A percentile compares a stretch with the other conserved stretches of the same genome.
Conservation (phyloP, 1,284 basidiomycete genomes). For the Ceratobasidium sp. region DNA sequence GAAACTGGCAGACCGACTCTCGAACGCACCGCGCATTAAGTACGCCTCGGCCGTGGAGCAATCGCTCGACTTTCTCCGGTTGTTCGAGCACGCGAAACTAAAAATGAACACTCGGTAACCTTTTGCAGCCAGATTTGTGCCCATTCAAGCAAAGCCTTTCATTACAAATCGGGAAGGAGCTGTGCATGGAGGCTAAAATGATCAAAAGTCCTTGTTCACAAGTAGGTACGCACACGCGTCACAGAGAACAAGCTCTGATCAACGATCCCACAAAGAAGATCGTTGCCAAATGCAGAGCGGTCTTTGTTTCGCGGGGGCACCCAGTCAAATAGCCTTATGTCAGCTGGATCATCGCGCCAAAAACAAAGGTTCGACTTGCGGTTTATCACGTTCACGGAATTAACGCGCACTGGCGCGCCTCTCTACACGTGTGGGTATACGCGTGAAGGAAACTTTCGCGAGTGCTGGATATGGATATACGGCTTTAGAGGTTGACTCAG, state of each 20-base stretch:
- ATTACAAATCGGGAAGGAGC: slow-evolving; percentile 29
- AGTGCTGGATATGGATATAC: neutral
- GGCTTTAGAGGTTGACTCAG: slow-evolving; percentile 1
- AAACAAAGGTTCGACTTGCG: slow-evolving; percentile 32
- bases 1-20: slow-evolving; percentile 8
- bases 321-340: slow-evolving; percentile 16
- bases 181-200: slow-evolving; percentile 27
- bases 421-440: neutral
- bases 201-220: slow-evolving; percentile 32
- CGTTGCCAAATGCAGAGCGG: slow-evolving; percentile 23
- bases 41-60: slow-evolving; percentile 18
- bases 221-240: neutral
- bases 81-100: slow-evolving; percentile 28
- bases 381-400: slow-evolving; percentile 14
- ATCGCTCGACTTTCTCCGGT: slow-evolving; percentile 14
- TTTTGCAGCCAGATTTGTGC: neutral
- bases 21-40: slow-evolving; percentile 11
- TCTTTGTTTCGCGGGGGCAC: slow-evolving; percentile 31
- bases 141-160: slow-evolving; percentile 23
- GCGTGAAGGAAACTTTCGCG: neutral
- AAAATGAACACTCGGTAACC: slow-evolving; percentile 34
- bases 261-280: slow-evolving; percentile 35
- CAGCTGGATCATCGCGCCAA: slow-evolving; percentile 3
- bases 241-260: slow-evolving; percentile 7
- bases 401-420: slow-evolving; percentile 4